Percentiles rank a stretch among this genome's conserved stretches.
These are phyloP conservation scores for Calonectria leucothoes DNA, from an alignment of 2,329 filamentous ascomycete genomes.

Conservation along the genomic window DNA sequence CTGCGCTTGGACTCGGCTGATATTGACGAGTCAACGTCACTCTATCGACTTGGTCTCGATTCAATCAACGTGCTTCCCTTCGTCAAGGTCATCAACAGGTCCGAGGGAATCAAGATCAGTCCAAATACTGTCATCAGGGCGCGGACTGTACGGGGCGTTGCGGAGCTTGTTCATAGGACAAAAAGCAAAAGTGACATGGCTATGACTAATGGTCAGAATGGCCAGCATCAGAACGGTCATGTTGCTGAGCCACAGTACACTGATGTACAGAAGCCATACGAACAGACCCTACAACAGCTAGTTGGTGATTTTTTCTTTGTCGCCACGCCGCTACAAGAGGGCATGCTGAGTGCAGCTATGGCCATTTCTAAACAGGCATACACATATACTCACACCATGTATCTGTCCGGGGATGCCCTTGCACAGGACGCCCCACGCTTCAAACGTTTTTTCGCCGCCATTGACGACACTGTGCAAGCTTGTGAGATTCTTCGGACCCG, in stretches of 20 bases:
- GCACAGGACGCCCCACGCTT: not conserved
- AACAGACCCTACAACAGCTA: not conserved
- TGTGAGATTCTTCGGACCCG: not conserved
- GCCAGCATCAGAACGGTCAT: too few relatives aligned
- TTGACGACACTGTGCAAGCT: not conserved
- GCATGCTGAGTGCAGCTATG: not conserved
- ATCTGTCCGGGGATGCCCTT: not conserved
- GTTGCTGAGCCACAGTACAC: too few relatives aligned
- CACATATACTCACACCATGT: not conserved
- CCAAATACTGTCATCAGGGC: not conserved
- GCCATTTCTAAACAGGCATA: not conserved
- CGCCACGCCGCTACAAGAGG: not conserved
- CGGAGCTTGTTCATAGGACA: not conserved
- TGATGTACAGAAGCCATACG: not conserved
- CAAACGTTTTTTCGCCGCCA: not conserved
- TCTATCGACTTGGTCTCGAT: not conserved
- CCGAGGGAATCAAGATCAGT: not conserved
- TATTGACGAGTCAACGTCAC: not conserved
- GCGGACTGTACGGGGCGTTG: not conserved
- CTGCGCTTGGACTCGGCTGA: not conserved
- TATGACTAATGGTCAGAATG: too few relatives aligned
- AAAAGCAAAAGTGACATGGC: too few relatives aligned
- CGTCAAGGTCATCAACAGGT: not conserved
- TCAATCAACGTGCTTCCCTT: not conserved
- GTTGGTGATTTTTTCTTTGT: not conserved